A percentile compares a stretch with the other conserved stretches of the same genome.
Conservation (phyloP, 1,139 yeast species). For the Kluyveromyces sp. region DNA sequence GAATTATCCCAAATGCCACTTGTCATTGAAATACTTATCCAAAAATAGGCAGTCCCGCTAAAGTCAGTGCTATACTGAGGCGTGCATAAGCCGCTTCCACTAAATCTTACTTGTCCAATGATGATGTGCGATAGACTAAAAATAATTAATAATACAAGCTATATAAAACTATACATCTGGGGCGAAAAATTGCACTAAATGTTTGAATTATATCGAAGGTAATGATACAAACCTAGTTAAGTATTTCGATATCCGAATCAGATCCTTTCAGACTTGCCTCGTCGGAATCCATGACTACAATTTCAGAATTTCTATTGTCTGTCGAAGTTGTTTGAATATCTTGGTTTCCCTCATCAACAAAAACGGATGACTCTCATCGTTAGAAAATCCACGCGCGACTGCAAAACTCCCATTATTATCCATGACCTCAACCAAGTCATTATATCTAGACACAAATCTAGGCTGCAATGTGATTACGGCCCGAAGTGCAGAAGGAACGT, state of each 20-base stretch:
- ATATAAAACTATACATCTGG: too few relatives aligned
- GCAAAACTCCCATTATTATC: constrained; percentile 27
- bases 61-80: too few relatives aligned
- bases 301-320: constrained; percentile 7
- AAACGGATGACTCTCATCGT: constrained; percentile 25
- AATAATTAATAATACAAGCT: too few relatives aligned
- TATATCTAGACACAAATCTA: constrained; percentile 29
- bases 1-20: neutral
- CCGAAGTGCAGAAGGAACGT: constrained; percentile 19
- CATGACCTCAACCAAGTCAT: constrained; percentile 28
- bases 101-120: too few relatives aligned
- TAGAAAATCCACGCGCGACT: constrained; percentile 26
- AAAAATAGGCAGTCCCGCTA: too few relatives aligned
- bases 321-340: neutral
- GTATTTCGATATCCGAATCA: constrained; percentile 4
- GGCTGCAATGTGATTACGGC: constrained; percentile 18
- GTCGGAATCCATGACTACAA: constrained; percentile 17
- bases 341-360: constrained; percentile 23
- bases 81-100: too few relatives aligned
- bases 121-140: too few relatives aligned
- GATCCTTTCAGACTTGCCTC: constrained; percentile 6
- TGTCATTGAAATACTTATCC: too few relatives aligned
- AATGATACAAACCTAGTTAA: neutral
- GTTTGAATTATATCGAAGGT: too few relatives aligned
- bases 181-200: too few relatives aligned